These are phyloP conservation scores for Gossypium raimondii DNA, from an alignment of 345 rosid species.

Conservation along the genomic window DNA sequence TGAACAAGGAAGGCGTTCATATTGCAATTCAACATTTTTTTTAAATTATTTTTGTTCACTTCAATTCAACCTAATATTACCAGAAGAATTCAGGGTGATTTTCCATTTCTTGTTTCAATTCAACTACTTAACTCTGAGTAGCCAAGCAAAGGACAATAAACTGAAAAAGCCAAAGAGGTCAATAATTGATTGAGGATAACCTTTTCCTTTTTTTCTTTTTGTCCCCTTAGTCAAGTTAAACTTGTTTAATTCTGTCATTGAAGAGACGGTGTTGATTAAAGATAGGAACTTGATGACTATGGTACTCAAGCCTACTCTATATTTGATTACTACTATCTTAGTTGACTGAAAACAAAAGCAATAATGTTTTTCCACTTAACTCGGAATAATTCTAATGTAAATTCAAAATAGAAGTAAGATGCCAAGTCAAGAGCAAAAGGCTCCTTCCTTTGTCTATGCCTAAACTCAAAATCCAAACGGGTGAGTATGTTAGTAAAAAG, in stretches of 20 bases:
- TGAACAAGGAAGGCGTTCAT: not conserved
- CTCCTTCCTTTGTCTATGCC: too few relatives aligned
- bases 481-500: too few relatives aligned
- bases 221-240: not conserved
- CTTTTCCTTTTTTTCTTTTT: not conserved
- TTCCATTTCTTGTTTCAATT: not conserved
- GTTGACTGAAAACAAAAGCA: not conserved
- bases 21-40: not conserved
- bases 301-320: not conserved
- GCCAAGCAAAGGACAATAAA: not conserved
- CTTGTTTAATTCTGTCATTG: not conserved
- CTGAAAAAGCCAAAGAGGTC: not conserved
- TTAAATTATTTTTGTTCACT: not conserved
- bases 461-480: too few relatives aligned
- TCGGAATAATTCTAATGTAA: not conserved
- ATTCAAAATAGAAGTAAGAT: not conserved
- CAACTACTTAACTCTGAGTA: not conserved
- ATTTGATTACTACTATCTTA: not conserved
- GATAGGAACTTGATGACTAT: not conserved
- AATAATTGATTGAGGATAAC: not conserved
- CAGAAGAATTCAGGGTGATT: not conserved
- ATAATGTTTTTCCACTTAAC: not conserved
- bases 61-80: not conserved
- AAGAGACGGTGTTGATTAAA: not conserved
- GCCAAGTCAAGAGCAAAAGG: not conserved